A percentile compares a stretch with the other conserved stretches of the same genome.
phyloP scores from a whole-genome alignment of 345 rosid species.

The Arabidopsis arenosa region DNA sequence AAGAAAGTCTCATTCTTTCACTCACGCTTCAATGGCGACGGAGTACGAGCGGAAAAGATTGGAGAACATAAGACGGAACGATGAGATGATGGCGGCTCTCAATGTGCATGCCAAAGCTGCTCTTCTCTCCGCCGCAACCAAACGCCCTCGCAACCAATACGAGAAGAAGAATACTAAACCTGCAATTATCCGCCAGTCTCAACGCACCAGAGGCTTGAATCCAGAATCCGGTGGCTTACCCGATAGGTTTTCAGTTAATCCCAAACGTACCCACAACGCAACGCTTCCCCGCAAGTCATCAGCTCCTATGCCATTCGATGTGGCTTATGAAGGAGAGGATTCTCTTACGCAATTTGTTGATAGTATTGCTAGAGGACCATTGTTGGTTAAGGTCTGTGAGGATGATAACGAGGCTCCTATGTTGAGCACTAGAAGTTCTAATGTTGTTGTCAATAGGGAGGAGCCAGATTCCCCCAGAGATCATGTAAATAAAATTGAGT shows the following conservation, averaged over 20 bases:
- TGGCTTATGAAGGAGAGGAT: slow-evolving; percentile 51
- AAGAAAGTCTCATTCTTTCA: not conserved
- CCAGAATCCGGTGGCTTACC: slow-evolving; percentile 62
- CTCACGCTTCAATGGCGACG: slow-evolving; percentile 59
- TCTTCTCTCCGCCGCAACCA: slow-evolving; percentile 58
- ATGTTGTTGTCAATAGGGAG: slow-evolving; percentile 8
- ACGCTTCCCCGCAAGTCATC: not conserved
- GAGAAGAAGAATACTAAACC: slow-evolving; percentile 55
- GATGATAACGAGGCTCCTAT: slow-evolving; percentile 5
- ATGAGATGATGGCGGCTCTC: slow-evolving; percentile 77
- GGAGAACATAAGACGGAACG: slow-evolving; percentile 79
- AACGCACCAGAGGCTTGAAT: slow-evolving; percentile 68
- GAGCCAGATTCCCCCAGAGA: slow-evolving; percentile 5
- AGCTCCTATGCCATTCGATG: slow-evolving; percentile 59
- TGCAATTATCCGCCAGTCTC: slow-evolving; percentile 59
- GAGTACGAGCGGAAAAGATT: slow-evolving; percentile 83
- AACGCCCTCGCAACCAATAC: slow-evolving; percentile 58
- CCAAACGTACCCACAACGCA: no score
- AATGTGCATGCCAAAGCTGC: slow-evolving; percentile 62
- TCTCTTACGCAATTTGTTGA: slow-evolving; percentile 48
- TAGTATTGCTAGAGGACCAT: not conserved
- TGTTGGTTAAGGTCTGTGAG: slow-evolving; percentile 4
- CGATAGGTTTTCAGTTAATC: slow-evolving; percentile 33
- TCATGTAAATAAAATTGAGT: slow-evolving; percentile 40
- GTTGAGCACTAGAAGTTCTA: slow-evolving; percentile 17